Evolutionary conservation across 1,284 basidiomycete genomes (phyloP).

Genomic region (Tilletia caries): DNA sequence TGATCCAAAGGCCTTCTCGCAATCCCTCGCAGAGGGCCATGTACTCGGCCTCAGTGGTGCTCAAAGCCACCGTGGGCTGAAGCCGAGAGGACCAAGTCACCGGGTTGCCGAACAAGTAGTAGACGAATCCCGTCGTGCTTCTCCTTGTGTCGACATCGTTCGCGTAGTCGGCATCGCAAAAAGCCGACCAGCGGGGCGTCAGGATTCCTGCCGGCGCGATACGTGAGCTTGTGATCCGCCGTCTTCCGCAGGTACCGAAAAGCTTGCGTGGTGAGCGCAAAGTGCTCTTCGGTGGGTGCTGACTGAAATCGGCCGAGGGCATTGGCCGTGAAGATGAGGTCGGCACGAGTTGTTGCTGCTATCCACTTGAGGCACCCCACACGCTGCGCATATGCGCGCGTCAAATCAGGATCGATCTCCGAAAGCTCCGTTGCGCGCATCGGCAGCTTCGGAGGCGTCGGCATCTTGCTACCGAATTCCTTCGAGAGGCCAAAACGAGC

Average conservation of each 20-base stretch:
- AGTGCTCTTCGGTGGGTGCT: not conserved
- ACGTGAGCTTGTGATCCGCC: too few relatives aligned
- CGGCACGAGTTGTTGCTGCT: not conserved
- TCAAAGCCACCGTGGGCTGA: too few relatives aligned
- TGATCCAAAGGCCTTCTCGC: not conserved
- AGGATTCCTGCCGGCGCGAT: not conserved
- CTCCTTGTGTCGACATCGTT: not conserved
- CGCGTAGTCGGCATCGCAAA: not conserved
- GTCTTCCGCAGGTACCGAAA: not conserved
- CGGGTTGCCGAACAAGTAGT: not conserved
- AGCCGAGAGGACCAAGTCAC: too few relatives aligned
- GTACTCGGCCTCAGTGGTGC: too few relatives aligned
- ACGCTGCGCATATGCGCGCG: too few relatives aligned
- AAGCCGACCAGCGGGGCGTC: not conserved
- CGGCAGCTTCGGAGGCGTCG: not conserved
- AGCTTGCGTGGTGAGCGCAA: not conserved
- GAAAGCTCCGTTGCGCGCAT: not conserved
- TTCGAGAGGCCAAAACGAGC: not conserved
- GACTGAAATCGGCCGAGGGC: not conserved
- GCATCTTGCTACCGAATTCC: not conserved
- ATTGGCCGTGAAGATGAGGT: not conserved
- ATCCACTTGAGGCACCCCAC: not conserved
- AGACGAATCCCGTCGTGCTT: not conserved
- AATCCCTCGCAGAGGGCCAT: not conserved
- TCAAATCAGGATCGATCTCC: not conserved